Percentiles rank a stretch among this genome's conserved stretches.
phyloP scores from a whole-genome alignment of 352 stramenopile genomes.

The Phytophthora europaea region DNA sequence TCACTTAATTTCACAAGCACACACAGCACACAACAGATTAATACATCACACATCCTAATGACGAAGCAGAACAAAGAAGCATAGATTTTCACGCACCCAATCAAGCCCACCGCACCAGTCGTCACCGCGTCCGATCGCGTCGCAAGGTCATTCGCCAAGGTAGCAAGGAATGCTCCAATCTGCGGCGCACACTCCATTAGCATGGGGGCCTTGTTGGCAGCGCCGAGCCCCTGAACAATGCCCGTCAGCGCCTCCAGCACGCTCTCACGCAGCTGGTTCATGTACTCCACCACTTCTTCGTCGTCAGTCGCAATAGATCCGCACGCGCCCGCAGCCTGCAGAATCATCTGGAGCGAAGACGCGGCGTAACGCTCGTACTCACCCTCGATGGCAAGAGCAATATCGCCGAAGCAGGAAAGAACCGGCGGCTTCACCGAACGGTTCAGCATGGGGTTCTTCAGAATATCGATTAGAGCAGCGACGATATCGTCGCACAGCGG shows the following conservation, averaged over 20 bases:
- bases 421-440: constrained; percentile 97
- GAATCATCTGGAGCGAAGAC: constrained; percentile 86
- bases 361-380: constrained; percentile 92
- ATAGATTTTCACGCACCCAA: constrained; percentile 74
- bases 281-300: constrained; percentile 98
- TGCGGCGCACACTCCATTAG: constrained; percentile 86
- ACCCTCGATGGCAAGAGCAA: constrained; percentile 96
- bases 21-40: constrained; percentile 23
- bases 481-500: constrained; percentile 97
- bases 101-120: constrained; percentile 91
- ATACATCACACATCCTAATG: not conserved
- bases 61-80: not conserved
- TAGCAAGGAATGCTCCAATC: constrained; percentile 92
- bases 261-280: constrained; percentile 96
- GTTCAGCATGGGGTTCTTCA: constrained; percentile 95
- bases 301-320: constrained; percentile 92
- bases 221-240: constrained; percentile 96
- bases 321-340: constrained; percentile 90
- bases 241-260: constrained; percentile 98
- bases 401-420: constrained; percentile 97
- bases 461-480: constrained; percentile 93
- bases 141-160: constrained; percentile 80
- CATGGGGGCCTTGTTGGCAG: constrained; percentile 88
- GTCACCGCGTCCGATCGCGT: constrained; percentile 93
- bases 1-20: constrained; percentile 59